Percentiles rank a stretch among this genome's conserved stretches.
phyloP scores from a whole-genome alignment of 225 moss, liverwort and hornwort genomes.

The Physcomitrellopsis africana region DNA sequence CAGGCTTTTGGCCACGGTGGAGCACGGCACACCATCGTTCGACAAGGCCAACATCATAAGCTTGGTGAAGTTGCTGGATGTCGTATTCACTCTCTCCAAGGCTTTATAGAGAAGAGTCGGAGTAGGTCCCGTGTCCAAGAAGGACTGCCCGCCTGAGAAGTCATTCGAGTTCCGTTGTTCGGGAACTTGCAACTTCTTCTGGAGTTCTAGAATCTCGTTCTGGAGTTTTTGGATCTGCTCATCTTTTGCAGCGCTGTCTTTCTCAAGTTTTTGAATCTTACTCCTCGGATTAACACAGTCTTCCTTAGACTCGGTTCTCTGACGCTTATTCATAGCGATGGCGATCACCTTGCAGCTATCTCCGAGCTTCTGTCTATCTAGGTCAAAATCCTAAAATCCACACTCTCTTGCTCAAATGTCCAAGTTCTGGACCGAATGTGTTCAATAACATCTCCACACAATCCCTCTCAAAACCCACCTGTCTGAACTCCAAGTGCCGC shows the following conservation, averaged over 20 bases:
- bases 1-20: slow-evolving; percentile 17
- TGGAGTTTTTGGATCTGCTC: background rate
- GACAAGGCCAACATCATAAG: slow-evolving; percentile 36
- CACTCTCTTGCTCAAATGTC: background rate
- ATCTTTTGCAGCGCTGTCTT: slow-evolving; percentile 13
- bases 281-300: too few relatives aligned
- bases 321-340: slow-evolving; percentile 22
- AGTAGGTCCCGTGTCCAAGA: slow-evolving; percentile 39
- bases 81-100: slow-evolving; percentile 32
- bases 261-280: slow-evolving; percentile 12
- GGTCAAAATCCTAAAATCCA: background rate
- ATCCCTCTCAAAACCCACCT: background rate
- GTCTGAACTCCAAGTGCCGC: slow-evolving; percentile 9
- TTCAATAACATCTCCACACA: background rate
- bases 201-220: slow-evolving; percentile 19
- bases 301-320: slow-evolving; percentile 24
- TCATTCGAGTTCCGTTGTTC: slow-evolving; percentile 30
- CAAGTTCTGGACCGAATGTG: too few relatives aligned
- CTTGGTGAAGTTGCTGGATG: slow-evolving; percentile 39
- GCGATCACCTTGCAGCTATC: background rate
- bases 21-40: slow-evolving; percentile 30
- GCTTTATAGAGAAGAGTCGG: slow-evolving; percentile 43
- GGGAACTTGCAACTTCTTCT: slow-evolving; percentile 24
- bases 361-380: background rate
- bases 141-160: slow-evolving; percentile 37